Base-by-base conservation (phyloP, 352 stramenopile species). In the Phytophthora pini region DNA sequence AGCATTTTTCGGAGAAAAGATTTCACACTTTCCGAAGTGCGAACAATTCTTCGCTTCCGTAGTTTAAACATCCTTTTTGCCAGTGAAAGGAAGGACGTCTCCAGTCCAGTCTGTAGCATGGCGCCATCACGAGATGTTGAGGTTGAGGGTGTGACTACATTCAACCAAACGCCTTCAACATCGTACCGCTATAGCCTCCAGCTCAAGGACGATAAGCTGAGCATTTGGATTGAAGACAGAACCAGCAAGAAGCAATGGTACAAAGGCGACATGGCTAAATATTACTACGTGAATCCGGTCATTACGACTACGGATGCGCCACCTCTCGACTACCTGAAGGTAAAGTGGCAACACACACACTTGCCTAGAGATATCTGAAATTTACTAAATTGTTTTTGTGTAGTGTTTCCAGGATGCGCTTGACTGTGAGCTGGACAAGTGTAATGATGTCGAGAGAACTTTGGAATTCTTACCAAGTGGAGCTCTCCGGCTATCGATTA, bases 171-270 rank as follows among this genome's bases (percentile, higher is more conserved):
- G 6, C 51, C 64, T 1, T 3, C 20, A 15, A 45, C 39, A 13
- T 24, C 17, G 2, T 66, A 56, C 29, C 57, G 52, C 43, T 76
- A 72, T 32, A 15, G 29, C 0, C 34, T 76, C 20, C 2, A 41
- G n/a, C 26, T 68, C 3, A 68, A 65, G 31, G 51, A 43, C 12
- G 31, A 34, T 10, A 59, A 70, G 29, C 26, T 68, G 43, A 67
- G 26, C n/a, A 64, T 74, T 17, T 67, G 51, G 48, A 51, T 75
- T 12, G 68, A 75, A 17, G 46, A 71, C 13, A 34, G 29, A 43
- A 29, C 9, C 3, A 56, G 39, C 40, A 74, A 74, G 15, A 61
- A 61, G 22, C 56, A 66, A 62, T 71, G 32, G 32, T 39, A 39
- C 5, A 39, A 39, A 39, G 32, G 32, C 32, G 32, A 39, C 32